Base-by-base conservation (phyloP, 805 yeast genomes). In the Yarrowia sp. region DNA sequence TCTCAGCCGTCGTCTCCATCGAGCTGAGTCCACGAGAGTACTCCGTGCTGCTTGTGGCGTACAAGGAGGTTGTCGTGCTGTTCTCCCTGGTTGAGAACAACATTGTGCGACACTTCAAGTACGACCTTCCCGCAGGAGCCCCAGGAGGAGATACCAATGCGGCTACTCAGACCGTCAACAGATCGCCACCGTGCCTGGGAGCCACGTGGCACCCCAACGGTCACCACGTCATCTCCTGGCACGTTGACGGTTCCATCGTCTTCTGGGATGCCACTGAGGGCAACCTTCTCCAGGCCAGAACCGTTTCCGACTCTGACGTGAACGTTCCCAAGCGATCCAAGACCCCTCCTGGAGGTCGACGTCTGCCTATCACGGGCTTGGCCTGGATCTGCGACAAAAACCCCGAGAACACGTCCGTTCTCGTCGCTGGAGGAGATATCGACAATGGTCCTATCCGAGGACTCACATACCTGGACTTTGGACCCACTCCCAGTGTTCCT, bases 151-250 rank as follows among this genome's bases (percentile, higher is more conserved):
- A 84, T 50, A 67, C 74, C 3, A 69, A 71, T 18, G 70, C 74
- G 1, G 72, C 65, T 18, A 65, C 66, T 14, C 51, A 65, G 32
- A 67, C 66, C 9, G 53, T 64, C 35, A 39, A 61, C 47, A 66
- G 86, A 60, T 70, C 66, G n/a, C 86, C 86, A 2, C 73, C 71
- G 22, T 69, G 80, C 0, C 66, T 77, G 1, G 77, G 86, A 58
- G 86, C 96, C 0, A 78, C 84, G 38, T 95, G 90, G 84, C 98
- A 93, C 74, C 99, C 99, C 2, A 91, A 91, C 72, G 97, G 98
- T 0, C 81, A 92, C 50, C 96, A 92, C 72, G 77, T 90, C 3
- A 81, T 89, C 18, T 87, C 97, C 0, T 82, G 85, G 1, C 96
- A 93, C 74, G 86, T 79, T 22, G 97, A 92, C 71, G 93, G 93